These are phyloP conservation scores for Glycine tomentella DNA, from an alignment of 306 rosid species.

Conservation along the genomic window DNA sequence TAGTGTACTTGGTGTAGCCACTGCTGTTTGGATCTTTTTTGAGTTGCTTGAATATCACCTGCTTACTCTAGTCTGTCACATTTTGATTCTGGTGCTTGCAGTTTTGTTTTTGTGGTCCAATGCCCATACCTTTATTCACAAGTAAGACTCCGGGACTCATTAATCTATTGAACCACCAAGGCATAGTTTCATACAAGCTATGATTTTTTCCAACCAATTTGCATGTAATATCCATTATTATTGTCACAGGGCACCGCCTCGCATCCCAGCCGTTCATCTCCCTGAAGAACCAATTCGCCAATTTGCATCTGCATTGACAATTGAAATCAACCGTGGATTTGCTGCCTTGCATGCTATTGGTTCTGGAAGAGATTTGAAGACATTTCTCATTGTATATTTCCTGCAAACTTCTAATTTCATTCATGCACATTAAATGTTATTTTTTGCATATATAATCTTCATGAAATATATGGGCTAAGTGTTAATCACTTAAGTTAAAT, in stretches of 20 bases:
- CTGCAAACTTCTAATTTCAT: conserved; percentile 10
- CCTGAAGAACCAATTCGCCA: conserved; percentile 75
- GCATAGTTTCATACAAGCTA: not conserved
- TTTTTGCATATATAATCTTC: too few relatives aligned
- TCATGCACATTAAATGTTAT: not conserved
- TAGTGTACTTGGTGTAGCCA: conserved; percentile 73
- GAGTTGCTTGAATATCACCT: conserved; percentile 86
- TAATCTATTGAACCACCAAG: not conserved
- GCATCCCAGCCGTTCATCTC: conserved; percentile 67
- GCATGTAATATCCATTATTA: conserved; percentile 15
- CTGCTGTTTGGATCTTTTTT: conserved; percentile 76
- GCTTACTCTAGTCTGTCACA: conserved; percentile 78
- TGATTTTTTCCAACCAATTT: conserved; percentile 19
- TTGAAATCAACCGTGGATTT: conserved; percentile 69
- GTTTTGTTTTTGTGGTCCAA: conserved; percentile 89
- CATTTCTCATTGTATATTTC: conserved; percentile 70
- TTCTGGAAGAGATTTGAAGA: conserved; percentile 83
- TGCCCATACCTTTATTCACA: conserved; percentile 81
- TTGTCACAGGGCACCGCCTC: conserved; percentile 72
- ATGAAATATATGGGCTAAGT: not conserved
- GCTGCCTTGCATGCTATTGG: conserved; percentile 61
- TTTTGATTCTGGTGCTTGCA: conserved; percentile 65
- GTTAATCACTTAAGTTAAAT: not conserved
- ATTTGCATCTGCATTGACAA: conserved; percentile 64
- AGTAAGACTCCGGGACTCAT: conserved; percentile 57